phyloP scores from a whole-genome alignment of 257 asterid genomes.

The Plectranthus barbatus region DNA sequence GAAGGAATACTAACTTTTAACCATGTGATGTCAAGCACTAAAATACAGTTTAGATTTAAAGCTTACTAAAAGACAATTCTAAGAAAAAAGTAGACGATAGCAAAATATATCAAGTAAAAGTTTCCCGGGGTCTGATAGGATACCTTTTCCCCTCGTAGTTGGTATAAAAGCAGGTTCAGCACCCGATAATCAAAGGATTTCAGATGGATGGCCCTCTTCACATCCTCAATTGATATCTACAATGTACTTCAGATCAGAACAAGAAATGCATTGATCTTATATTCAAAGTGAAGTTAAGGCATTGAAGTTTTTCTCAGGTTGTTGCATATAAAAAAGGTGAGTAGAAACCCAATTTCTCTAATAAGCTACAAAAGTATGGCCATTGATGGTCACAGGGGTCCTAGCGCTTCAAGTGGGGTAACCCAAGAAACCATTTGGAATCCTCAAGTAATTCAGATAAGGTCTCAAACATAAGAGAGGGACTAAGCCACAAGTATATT shows the following conservation, averaged over 20 bases:
- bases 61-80: neutral
- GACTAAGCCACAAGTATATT: neutral
- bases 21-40: neutral
- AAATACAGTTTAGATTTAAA: neutral
- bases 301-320: neutral
- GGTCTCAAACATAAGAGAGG: neutral
- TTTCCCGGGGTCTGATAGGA: neutral
- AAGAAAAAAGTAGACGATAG: neutral
- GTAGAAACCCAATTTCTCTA: neutral
- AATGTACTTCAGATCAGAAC: slow-evolving; percentile 20
- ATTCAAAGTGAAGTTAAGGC: neutral
- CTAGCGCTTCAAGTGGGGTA: neutral
- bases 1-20: neutral
- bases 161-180: slow-evolving; percentile 78
- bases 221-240: slow-evolving; percentile 71
- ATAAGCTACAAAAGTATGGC: neutral
- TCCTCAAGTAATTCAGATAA: neutral
- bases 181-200: slow-evolving; percentile 93
- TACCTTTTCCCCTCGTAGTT: slow-evolving; percentile 71
- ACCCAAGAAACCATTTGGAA: neutral
- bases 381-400: no score
- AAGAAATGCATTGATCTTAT: slow-evolving; percentile 1
- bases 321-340: neutral
- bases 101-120: neutral
- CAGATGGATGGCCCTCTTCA: slow-evolving; percentile 62